Percentiles rank a stretch among this genome's conserved stretches.
Conservation (phyloP, 1,139 yeast genomes). For the Lodderomyces metapsilosis region DNA sequence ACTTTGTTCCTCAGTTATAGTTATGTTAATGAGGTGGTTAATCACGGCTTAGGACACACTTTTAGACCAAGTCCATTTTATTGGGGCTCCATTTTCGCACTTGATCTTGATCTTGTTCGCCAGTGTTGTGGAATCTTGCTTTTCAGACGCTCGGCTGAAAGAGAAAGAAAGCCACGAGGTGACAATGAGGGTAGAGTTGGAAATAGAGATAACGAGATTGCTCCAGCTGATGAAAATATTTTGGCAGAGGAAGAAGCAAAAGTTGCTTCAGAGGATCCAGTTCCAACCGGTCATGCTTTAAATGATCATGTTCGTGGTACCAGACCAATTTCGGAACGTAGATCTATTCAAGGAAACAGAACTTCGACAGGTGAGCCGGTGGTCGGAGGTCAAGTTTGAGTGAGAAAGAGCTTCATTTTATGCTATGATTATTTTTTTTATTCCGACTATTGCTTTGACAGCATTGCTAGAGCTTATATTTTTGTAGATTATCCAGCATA, state of each 20-base stretch:
- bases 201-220: not conserved
- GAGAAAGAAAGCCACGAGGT: not conserved
- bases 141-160: not conserved
- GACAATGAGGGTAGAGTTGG: not conserved
- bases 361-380: not conserved
- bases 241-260: not conserved
- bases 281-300: not conserved
- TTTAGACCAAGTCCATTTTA: constrained; percentile 2
- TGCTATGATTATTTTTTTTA: not conserved
- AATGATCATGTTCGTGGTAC: not conserved
- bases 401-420: not conserved
- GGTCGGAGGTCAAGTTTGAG: not conserved
- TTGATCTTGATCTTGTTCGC: constrained; percentile 2
- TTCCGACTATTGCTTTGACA: not conserved
- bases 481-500: no score
- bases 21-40: constrained; percentile 20
- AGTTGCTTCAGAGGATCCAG: not conserved
- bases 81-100: constrained; percentile 8
- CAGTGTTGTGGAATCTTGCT: constrained; percentile 1
- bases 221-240: not conserved
- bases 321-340: not conserved
- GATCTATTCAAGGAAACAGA: not conserved
- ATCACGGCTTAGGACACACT: constrained; percentile 9
- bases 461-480: not conserved
- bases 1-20: constrained; percentile 21